These are phyloP conservation scores for Jimgerdemannia flammicorona DNA, from an alignment of 192 early-diverging fungal species.

Conservation along the genomic window DNA sequence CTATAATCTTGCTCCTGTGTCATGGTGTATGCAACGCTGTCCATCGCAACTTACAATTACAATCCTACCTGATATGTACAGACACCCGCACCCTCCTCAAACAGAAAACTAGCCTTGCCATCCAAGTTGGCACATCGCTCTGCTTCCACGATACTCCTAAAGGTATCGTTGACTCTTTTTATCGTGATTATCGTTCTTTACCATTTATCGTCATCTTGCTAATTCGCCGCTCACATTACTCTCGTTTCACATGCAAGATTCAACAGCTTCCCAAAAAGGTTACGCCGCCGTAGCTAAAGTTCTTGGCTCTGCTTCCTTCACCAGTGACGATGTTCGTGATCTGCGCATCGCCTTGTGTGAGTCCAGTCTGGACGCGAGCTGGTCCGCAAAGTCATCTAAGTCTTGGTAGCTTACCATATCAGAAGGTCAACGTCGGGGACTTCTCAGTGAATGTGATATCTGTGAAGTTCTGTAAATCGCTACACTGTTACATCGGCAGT, in stretches of 20 bases:
- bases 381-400: background rate
- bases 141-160: background rate
- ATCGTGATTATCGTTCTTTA: background rate
- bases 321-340: background rate
- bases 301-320: background rate
- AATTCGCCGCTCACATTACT: background rate
- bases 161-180: background rate
- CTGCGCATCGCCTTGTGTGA: background rate
- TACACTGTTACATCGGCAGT: no score
- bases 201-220: background rate
- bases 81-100: background rate
- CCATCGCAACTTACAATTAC: background rate
- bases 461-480: no score
- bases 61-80: background rate
- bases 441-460: no score
- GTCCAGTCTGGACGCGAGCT: background rate
- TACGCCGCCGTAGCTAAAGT: background rate
- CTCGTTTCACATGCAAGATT: background rate
- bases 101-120: background rate
- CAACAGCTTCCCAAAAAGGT: background rate
- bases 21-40: background rate
- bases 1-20: background rate
- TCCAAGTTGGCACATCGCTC: background rate
- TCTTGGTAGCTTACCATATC: no score
- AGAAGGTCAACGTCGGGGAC: no score